These are phyloP conservation scores for Pseudogymnoascus pannorum DNA, from an alignment of 2,329 filamentous ascomycete genomes.

Conservation along the genomic window DNA sequence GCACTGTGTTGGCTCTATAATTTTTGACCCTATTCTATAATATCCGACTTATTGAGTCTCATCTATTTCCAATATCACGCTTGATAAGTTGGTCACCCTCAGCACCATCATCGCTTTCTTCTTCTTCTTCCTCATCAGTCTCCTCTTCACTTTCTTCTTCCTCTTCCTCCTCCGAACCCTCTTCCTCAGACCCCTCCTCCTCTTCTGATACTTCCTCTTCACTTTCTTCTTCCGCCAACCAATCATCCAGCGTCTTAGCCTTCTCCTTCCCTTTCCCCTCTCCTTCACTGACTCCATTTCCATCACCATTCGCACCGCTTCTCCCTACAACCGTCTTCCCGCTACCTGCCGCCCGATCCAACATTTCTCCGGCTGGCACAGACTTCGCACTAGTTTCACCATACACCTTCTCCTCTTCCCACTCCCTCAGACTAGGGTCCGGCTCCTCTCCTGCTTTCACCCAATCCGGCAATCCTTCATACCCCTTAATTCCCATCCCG, in stretches of 20 bases:
- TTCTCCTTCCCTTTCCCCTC: constrained; percentile 35
- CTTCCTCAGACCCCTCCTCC: constrained; percentile 41
- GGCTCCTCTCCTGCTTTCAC: constrained; percentile 74
- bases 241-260: constrained; percentile 83
- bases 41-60: background rate
- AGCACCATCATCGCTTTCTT: constrained; percentile 27
- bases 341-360: constrained; percentile 50
- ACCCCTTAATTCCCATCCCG: constrained; percentile 67
- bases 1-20: background rate
- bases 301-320: constrained; percentile 40
- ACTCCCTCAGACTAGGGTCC: constrained; percentile 63
- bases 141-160: constrained; percentile 43
- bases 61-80: constrained; percentile 7
- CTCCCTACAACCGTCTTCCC: constrained; percentile 29
- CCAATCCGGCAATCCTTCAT: constrained; percentile 76
- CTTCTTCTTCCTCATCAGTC: constrained; percentile 39
- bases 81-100: constrained; percentile 29
- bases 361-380: constrained; percentile 53
- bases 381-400: constrained; percentile 33
- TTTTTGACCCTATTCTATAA: background rate
- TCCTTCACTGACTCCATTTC: constrained; percentile 33
- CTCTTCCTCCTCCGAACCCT: constrained; percentile 44
- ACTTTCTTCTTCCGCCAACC: constrained; percentile 68
- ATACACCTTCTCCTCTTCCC: constrained; percentile 35
- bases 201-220: constrained; percentile 49